These are phyloP conservation scores for Singerocomus inundabilis DNA, from an alignment of 1,284 basidiomycete species.

Conservation along the genomic window DNA sequence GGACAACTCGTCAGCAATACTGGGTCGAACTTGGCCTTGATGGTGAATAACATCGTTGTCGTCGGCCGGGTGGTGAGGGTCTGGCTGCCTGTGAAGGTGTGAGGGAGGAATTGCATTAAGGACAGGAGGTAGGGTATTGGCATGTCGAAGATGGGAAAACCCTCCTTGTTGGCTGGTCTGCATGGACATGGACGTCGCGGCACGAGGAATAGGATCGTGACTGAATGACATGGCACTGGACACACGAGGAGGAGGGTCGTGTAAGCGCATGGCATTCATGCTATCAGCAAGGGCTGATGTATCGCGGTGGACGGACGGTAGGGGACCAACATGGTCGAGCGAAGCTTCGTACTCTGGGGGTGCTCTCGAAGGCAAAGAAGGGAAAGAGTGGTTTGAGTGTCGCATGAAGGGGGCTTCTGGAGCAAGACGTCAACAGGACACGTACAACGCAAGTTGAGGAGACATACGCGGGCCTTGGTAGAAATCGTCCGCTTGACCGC, in stretches of 20 bases:
- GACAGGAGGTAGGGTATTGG: slow-evolving; percentile 26
- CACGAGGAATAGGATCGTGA: slow-evolving; percentile 31
- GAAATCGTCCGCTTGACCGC: slow-evolving; percentile 16
- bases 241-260: slow-evolving; percentile 24
- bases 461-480: slow-evolving; percentile 23
- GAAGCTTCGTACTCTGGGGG: slow-evolving; percentile 26
- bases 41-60: slow-evolving; percentile 18
- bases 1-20: slow-evolving; percentile 16
- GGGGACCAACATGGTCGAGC: slow-evolving; percentile 16
- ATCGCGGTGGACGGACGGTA: slow-evolving; percentile 19
- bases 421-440: slow-evolving; percentile 12
- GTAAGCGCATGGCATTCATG: slow-evolving; percentile 32
- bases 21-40: slow-evolving; percentile 7
- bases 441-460: background rate
- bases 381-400: slow-evolving; percentile 29
- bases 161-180: slow-evolving; percentile 22
- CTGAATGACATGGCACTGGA: slow-evolving; percentile 19
- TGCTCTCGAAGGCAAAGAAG: slow-evolving; percentile 25
- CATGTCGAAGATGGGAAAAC: slow-evolving; percentile 23
- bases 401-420: slow-evolving; percentile 23
- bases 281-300: slow-evolving; percentile 25
- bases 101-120: slow-evolving; percentile 18
- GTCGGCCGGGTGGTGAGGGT: slow-evolving; percentile 24
- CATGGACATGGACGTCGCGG: slow-evolving; percentile 36
- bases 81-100: slow-evolving; percentile 15